Evolutionary conservation across 208 protist genomes (phyloP), one percentile per base, ranked within the genome.

Genomic region (Leptomonas seymouri): DNA sequence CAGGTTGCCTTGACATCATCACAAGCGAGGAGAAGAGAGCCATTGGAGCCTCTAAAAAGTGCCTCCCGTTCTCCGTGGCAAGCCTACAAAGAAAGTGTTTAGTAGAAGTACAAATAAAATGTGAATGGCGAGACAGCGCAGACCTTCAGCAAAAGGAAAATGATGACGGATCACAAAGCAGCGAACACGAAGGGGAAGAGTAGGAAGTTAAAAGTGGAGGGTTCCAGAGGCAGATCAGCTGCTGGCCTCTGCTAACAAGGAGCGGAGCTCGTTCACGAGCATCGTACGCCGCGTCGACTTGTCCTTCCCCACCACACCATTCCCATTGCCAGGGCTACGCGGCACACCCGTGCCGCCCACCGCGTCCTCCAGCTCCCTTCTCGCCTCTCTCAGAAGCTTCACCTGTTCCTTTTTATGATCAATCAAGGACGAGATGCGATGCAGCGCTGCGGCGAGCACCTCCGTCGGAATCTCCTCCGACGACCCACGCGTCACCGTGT

Each of bases 381-480:
- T 76, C 0, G 86, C 86, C 41, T 80, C 81, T 34, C 81, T 79
- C 53, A 96, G 74, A 23, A 97, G 67, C 20, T 82, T 80, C 31
- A 95, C 78, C 70, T 97, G 92, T 49, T 93, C 84, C 31, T 83
- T 82, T 68, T 95, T 97, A 27, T 85, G 82, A 7, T 95, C 82
- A 34, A 97, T 87, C 20, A 86, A 75, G 8, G 64, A 73, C 2
- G 86, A 74, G 21, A 97, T 70, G 18, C 77, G 84, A 15, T 81
- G 76, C 54, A 95, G 63, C 1, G 81, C 79, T 0, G 80, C 71
- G 0, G 75, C 78, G n/a, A 94, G 58, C 1, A 90, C 83, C 23
- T 91, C 81, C 14, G 71, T 75, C 15, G 84, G 77, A 18, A 91
- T 61, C 18, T 93, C 79, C 27, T 89, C 84, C 1, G 65, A 30